Base-by-base conservation (phyloP, 1,284 basidiomycete genomes). In the Volvariella surrecta region DNA sequence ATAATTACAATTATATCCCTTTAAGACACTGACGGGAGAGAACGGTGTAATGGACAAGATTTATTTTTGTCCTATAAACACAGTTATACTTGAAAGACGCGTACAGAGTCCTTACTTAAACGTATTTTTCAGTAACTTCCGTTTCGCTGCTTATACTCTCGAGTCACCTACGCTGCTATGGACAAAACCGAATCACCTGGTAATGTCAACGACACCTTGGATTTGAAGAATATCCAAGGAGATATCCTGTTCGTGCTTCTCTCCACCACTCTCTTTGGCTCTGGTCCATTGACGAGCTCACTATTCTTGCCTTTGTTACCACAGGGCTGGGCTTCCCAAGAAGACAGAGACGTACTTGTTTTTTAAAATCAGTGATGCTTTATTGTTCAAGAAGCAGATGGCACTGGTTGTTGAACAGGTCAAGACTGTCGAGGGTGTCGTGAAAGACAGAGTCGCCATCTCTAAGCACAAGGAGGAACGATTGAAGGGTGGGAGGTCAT, bases 151-250 rank as follows among this genome's bases (percentile, higher is more conserved):
- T n/a, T n/a, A n/a, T n/a, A n/a, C n/a, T 28, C 24, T 28, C 24
- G 11, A 28, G 24, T 11, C 11, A 28, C 24, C 6, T 11, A 28
- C 6, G 11, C 24, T 28, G 24, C 24, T 28, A 11, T 11, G 6
- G 6, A 6, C 24, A 28, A 28, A 6, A 28, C 11, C 24, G 6
- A 6, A 28, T 6, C 24, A 6, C 24, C 24, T 11, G 24, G n/a
- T n/a, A n/a, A 28, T 11, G 11, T 11, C 11, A 11, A 11, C 11
- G 24, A 28, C 24, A 28, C 6, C 6, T 6, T 66, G 40, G 52
- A 72, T 48, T 61, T 67, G 32, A 55, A 56, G 43, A 69, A 73
- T 49, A 65, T 73, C 50, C 71, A 73, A 53, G 70, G 70, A 28
- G 71, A 73, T 48, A 68, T 73, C 44, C 53, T 73, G 71, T 71